Evolutionary conservation across 495 filamentous ascomycete species (phyloP).

Genomic region (Annulohypoxylon bovei): DNA sequence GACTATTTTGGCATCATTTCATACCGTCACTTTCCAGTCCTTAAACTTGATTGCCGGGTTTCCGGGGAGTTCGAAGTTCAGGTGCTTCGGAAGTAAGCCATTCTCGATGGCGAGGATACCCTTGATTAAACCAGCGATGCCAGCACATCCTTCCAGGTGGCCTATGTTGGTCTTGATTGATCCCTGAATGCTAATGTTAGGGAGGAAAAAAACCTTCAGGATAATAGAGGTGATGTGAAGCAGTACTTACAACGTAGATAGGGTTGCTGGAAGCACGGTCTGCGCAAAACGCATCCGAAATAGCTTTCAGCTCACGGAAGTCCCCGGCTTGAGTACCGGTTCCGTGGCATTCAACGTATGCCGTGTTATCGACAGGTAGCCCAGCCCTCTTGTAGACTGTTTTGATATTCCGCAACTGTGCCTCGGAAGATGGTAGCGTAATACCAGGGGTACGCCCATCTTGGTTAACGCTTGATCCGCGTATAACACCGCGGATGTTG

Average conservation of each 20-base stretch:
- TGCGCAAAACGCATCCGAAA: constrained; percentile 55
- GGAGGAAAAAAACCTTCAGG: not conserved
- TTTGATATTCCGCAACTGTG: constrained; percentile 63
- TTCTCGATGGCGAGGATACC: constrained; percentile 61
- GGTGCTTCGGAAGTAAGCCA: constrained; percentile 56
- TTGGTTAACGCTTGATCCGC: constrained; percentile 65
- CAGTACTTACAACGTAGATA: constrained; percentile 35
- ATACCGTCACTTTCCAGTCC: constrained; percentile 48
- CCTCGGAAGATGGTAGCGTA: constrained; percentile 39
- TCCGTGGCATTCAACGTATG: constrained; percentile 62
- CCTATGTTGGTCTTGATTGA: constrained; percentile 58
- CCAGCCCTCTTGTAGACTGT: constrained; percentile 52
- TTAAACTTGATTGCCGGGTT: constrained; percentile 54
- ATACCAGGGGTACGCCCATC: constrained; percentile 61
- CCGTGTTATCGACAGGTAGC: constrained; percentile 55
- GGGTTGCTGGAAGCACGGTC: constrained; percentile 44
- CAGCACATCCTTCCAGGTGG: constrained; percentile 54
- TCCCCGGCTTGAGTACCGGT: constrained; percentile 64
- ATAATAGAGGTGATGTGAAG: not conserved
- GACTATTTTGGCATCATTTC: not conserved
- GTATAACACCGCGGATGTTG: constrained; percentile 69
- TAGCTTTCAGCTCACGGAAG: constrained; percentile 61
- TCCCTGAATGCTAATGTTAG: constrained; percentile 21
- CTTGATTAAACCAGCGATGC: constrained; percentile 62
- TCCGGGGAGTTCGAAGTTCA: constrained; percentile 52